Evolutionary conservation across 2,329 filamentous ascomycete species (phyloP).

Genomic region (Gnomoniopsis smithogilvyi): DNA sequence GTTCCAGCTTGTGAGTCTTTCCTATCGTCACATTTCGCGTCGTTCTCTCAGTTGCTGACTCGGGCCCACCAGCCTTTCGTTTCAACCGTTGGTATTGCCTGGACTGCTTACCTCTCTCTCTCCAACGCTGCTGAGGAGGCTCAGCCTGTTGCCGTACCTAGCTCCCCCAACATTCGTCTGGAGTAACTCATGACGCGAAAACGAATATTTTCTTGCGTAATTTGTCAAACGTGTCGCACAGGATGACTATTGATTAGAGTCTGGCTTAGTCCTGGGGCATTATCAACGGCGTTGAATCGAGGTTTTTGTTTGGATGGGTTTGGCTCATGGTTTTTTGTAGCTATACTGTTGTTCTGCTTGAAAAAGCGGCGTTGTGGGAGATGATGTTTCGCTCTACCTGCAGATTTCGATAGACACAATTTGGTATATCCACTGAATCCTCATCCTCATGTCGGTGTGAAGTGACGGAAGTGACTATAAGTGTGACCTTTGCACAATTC

Average conservation of each 20-base stretch:
- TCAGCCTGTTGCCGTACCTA: constrained; percentile 25
- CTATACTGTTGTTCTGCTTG: neutral
- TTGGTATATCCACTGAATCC: neutral
- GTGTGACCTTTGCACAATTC: neutral
- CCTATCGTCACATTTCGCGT: neutral
- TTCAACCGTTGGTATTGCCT: constrained; percentile 91
- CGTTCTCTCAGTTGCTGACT: constrained; percentile 7
- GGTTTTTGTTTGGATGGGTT: neutral
- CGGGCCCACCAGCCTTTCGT: constrained; percentile 74
- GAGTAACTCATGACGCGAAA: constrained; percentile 18
- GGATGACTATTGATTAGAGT: neutral
- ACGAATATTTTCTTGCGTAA: neutral
- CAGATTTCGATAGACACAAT: neutral
- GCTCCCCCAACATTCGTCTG: constrained; percentile 35
- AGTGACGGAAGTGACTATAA: neutral
- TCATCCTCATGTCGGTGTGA: neutral
- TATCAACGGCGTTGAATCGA: constrained; percentile 5
- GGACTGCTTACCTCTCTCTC: constrained; percentile 94
- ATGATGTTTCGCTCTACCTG: neutral
- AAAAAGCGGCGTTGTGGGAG: neutral
- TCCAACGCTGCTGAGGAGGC: constrained; percentile 80
- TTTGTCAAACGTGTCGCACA: neutral
- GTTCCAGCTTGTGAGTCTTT: constrained; percentile 83
- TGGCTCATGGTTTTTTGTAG: neutral
- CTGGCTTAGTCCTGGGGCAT: constrained; percentile 4